Base-by-base conservation (phyloP, 352 stramenopile species). In the Globisporangium yorkense region DNA sequence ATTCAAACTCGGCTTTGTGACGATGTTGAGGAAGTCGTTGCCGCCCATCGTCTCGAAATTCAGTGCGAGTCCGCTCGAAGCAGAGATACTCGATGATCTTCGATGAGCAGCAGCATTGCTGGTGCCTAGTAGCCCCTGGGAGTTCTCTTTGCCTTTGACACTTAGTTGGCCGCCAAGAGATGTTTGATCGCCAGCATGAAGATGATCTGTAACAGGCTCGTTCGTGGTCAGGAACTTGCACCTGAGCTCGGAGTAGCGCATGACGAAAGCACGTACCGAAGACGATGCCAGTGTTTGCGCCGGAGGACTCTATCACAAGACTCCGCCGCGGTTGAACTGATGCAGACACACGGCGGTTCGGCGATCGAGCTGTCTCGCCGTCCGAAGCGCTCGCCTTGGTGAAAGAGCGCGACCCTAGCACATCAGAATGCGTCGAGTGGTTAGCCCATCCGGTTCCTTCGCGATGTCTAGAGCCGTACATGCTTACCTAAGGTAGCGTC, bases 11-110 rank as follows among this genome's bases (percentile, higher is more conserved):
- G 65, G 51, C 20, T 54, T 66, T 1, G 56, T 39, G 10, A 61
- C 65, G 53, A 73, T 71, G 54, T 69, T 71, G 33, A 67, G 46
- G 27, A 65, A 71, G 20, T 71, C 54, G 13, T 40, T 63, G 33
- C 55, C 55, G 45, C 72, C 60, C 54, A 66, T 61, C 16, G 51
- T 57, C 4, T 65, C 70, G 27, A 73, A 54, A n/a, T 40, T 71
- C 12, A 75, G 51, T 55, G 70, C 70, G 12, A 71, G 65, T 3
- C 64, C 67, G 10, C 55, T 65, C 16, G 46, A 43, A 9, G 31
- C 49, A 20, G 54, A 21, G 39, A 59, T 66, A 3, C 54, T 31
- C 10, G n/a, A 5, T n/a, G 21, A 5, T 20, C 33, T 13, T 7
- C 21, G 16, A 21, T 47, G 41, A 47, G 41, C 9, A 9, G 46